phyloP scores from a whole-genome alignment of 2,329 filamentous ascomycete genomes.

The Aureobasidium leucospermi region DNA sequence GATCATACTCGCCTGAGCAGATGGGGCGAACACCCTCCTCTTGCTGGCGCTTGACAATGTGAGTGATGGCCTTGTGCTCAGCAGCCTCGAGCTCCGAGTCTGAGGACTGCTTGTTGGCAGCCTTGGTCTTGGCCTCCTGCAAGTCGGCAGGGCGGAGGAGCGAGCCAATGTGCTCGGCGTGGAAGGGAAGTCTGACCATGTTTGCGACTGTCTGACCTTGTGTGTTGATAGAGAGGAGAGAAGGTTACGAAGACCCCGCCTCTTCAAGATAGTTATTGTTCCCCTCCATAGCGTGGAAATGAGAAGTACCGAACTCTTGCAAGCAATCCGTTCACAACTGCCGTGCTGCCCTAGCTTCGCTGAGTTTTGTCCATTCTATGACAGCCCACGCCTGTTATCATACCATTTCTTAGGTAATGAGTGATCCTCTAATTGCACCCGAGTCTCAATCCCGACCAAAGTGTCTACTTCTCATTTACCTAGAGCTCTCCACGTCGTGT shows the following conservation, averaged over 20 bases:
- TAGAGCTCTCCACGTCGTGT: background rate
- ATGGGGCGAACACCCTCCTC: slow-evolving; percentile 56
- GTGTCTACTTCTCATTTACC: background rate
- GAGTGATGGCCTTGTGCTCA: slow-evolving; percentile 59
- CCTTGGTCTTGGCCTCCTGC: slow-evolving; percentile 50
- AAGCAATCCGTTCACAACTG: slow-evolving; percentile 2
- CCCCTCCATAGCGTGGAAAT: slow-evolving; percentile 2
- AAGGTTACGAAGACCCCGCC: background rate
- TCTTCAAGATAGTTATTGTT: background rate
- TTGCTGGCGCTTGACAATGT: slow-evolving; percentile 59
- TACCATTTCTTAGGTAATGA: background rate
- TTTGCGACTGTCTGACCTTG: background rate
- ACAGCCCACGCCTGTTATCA: slow-evolving; percentile 4
- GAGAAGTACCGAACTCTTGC: slow-evolving; percentile 7
- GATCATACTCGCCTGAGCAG: slow-evolving; percentile 61
- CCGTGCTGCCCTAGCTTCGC: background rate
- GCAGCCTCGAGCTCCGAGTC: slow-evolving; percentile 51
- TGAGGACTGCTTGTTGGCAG: slow-evolving; percentile 48
- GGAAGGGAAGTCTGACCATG: slow-evolving; percentile 48
- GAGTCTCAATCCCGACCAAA: background rate
- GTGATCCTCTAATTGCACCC: background rate
- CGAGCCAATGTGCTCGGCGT: slow-evolving; percentile 68
- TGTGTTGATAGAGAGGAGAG: background rate
- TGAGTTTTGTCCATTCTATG: slow-evolving; percentile 12
- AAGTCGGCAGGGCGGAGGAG: slow-evolving; percentile 59